A percentile compares a stretch with the other conserved stretches of the same genome.
Evolutionary conservation across 2,329 filamentous ascomycete species (phyloP).

Genomic region (Ophiobolus disseminans): DNA sequence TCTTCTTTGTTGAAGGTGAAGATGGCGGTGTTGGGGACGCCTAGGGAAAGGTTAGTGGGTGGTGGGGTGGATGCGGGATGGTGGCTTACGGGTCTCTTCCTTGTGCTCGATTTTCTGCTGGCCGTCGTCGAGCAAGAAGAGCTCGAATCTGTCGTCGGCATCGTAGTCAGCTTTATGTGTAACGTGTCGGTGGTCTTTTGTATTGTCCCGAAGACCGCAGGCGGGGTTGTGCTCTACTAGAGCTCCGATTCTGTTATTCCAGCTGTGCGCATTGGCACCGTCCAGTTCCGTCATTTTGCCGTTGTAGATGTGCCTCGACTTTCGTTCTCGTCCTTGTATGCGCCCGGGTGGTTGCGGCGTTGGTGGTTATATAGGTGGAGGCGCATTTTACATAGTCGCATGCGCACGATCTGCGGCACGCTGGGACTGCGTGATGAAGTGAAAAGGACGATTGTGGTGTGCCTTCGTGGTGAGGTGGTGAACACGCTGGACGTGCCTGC

Average conservation of each 20-base stretch:
- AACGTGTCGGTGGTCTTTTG: conserved; percentile 8
- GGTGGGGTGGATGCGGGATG: not conserved
- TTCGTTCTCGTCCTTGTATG: not conserved
- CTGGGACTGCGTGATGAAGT: conserved; percentile 5
- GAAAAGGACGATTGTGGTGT: not conserved
- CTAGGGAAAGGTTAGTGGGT: conserved; percentile 53
- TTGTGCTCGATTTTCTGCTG: conserved; percentile 94
- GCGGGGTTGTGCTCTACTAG: conserved; percentile 19
- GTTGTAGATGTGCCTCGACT: conserved; percentile 8
- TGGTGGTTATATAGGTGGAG: not conserved
- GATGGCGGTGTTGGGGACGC: conserved; percentile 91
- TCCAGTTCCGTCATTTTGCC: conserved; percentile 3
- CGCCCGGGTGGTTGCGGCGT: not conserved
- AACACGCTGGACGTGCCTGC: conserved; percentile 9
- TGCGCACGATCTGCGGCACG: not conserved
- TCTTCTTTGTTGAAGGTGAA: conserved; percentile 98
- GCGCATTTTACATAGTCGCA: conserved; percentile 1
- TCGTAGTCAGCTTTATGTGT: conserved; percentile 25
- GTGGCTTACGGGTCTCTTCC: conserved; percentile 80
- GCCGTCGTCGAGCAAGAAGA: conserved; percentile 84
- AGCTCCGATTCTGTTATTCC: conserved; percentile 10
- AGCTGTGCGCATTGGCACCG: conserved; percentile 4
- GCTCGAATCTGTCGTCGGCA: conserved; percentile 74
- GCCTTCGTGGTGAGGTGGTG: conserved; percentile 3
- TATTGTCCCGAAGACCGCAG: conserved; percentile 14